phyloP scores from a whole-genome alignment of 768 basidiomycete genomes.

The Psilocybe sp. region DNA sequence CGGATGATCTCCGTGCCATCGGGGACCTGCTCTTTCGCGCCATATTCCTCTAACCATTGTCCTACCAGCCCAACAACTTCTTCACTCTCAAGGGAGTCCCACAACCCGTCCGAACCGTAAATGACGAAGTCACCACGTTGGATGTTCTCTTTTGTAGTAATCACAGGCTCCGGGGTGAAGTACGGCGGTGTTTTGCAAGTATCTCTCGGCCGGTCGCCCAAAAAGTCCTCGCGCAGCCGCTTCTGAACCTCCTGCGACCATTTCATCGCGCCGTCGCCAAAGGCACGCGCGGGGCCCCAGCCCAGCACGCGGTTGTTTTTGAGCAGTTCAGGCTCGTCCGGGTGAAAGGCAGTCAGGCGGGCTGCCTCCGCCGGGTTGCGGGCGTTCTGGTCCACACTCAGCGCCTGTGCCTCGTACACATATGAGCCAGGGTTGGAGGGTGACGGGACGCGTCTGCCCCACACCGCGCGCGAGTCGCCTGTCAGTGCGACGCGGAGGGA shows the following conservation, averaged over 20 bases:
- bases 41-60: constrained; percentile 21
- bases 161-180: constrained; percentile 52
- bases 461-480: constrained; percentile 47
- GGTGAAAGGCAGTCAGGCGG: constrained; percentile 35
- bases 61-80: constrained; percentile 47
- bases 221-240: constrained; percentile 27
- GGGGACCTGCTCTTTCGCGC: constrained; percentile 2
- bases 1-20: not conserved
- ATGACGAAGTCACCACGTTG: constrained; percentile 54
- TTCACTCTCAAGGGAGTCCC: constrained; percentile 50
- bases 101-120: constrained; percentile 53
- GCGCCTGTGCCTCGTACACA: constrained; percentile 35
- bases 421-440: constrained; percentile 13
- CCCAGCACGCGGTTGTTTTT: constrained; percentile 36
- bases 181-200: constrained; percentile 49
- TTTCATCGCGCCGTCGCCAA: constrained; percentile 45
- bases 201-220: constrained; percentile 29
- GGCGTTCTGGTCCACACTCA: constrained; percentile 40
- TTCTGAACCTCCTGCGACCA: constrained; percentile 38
- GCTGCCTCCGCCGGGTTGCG: constrained; percentile 34
- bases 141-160: constrained; percentile 36
- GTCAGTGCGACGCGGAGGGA: constrained; percentile 40
- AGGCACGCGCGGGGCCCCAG: constrained; percentile 39
- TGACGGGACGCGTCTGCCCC: constrained; percentile 34
- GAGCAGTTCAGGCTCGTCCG: constrained; percentile 31